Percentiles rank a stretch among this genome's conserved stretches.
Evolutionary conservation across 2,329 filamentous ascomycete species (phyloP).

Genomic region (Pseudogymnoascus sp.): DNA sequence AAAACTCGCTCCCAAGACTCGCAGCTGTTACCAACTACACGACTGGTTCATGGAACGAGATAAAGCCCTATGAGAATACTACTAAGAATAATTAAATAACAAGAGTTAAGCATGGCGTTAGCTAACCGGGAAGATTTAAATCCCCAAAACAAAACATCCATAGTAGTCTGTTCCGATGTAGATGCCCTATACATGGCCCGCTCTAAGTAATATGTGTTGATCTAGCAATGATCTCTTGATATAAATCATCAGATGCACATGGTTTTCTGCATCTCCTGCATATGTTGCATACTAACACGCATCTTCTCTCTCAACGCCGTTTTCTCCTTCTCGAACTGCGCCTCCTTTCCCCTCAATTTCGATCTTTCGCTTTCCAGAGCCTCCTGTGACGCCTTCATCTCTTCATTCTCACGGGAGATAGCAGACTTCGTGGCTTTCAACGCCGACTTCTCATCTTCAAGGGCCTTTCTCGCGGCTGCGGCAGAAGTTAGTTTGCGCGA

Average conservation of each 20-base stretch:
- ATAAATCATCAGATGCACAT: neutral
- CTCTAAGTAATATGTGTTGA: neutral
- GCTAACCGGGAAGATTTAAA: neutral
- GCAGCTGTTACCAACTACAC: no score
- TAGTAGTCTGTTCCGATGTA: neutral
- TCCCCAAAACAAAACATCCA: neutral
- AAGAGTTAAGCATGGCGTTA: neutral
- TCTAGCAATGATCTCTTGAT: neutral
- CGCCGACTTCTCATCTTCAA: neutral
- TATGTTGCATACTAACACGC: neutral
- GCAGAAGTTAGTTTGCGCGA: neutral
- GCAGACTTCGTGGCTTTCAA: neutral
- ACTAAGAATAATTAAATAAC: neutral
- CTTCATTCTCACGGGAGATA: neutral
- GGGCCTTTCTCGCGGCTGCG: neutral
- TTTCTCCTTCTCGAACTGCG: neutral
- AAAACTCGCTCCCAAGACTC: no score
- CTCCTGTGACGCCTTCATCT: no score
- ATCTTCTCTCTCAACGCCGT: neutral
- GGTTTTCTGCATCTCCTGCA: neutral
- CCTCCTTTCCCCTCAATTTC: neutral
- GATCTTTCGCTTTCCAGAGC: neutral
- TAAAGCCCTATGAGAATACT: neutral
- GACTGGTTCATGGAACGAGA: no score
- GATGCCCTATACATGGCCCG: neutral